Percentiles rank a stretch among this genome's conserved stretches.
Conservation (phyloP, 176 grass and related monocot species). For the Phoenix roebelenii region DNA sequence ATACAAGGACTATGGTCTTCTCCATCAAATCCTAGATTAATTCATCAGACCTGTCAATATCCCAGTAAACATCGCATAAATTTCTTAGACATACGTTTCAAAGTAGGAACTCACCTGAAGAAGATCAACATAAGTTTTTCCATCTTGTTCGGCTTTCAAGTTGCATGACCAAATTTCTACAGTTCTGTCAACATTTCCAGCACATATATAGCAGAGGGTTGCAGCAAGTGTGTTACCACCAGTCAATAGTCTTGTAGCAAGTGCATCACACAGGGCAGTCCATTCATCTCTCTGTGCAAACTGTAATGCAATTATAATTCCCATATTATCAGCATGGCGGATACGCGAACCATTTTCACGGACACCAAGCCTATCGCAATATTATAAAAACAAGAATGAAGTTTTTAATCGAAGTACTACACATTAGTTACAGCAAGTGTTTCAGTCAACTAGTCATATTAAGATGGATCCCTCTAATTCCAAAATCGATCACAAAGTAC, state of each 20-base stretch:
- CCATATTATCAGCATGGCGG: too few species aligned
- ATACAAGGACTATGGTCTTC: slow-evolving; percentile 87
- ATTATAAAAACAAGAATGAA: too few species aligned
- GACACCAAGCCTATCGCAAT: too few species aligned
- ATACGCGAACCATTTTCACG: too few species aligned
- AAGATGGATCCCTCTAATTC: too few species aligned
- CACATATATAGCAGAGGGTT: slow-evolving; percentile 13
- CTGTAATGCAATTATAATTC: slow-evolving; percentile 14
- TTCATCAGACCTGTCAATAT: too few species aligned
- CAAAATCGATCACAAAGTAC: too few species aligned
- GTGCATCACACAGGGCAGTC: slow-evolving; percentile 56
- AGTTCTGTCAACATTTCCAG: slow-evolving; percentile 95
- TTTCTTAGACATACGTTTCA: too few species aligned
- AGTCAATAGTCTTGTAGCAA: slow-evolving; percentile 64
- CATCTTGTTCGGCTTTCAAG: slow-evolving; percentile 66
- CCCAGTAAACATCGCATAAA: too few species aligned
- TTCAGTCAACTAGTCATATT: too few species aligned
- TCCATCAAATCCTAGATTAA: slow-evolving; percentile 92
- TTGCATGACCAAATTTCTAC: slow-evolving; percentile 89
- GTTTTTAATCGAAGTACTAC: too few species aligned
- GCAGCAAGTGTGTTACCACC: slow-evolving; percentile 75
- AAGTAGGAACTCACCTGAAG: slow-evolving; percentile 51
- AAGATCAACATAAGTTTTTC: slow-evolving; percentile 89
- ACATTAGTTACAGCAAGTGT: too few species aligned
- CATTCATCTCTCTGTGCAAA: slow-evolving; percentile 87